Conservation (phyloP, 2,329 filamentous ascomycete species). For the Sclerotinia nivalis region DNA sequence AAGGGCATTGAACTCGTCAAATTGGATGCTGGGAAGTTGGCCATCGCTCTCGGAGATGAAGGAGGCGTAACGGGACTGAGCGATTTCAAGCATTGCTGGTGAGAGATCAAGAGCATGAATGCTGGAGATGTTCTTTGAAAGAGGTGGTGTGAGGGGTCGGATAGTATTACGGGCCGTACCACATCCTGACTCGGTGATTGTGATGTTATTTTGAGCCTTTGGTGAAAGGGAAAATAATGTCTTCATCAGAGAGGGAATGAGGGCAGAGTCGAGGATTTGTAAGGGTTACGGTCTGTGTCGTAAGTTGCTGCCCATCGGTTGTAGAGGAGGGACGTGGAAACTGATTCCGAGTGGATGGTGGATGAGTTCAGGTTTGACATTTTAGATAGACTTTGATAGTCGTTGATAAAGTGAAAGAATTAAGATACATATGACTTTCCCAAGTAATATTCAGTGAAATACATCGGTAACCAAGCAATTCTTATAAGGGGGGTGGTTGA, state of each 20-base stretch:
- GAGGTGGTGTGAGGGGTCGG: constrained; percentile 46
- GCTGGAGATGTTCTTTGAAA: constrained; percentile 25
- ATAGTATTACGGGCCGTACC: constrained; percentile 65
- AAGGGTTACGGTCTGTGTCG: constrained; percentile 66
- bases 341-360: constrained; percentile 34
- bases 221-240: constrained; percentile 45
- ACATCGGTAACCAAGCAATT: background rate
- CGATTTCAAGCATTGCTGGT: constrained; percentile 57
- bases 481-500: background rate
- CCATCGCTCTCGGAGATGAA: background rate
- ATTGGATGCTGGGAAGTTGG: constrained; percentile 20
- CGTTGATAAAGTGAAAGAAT: background rate
- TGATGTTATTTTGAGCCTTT: constrained; percentile 38
- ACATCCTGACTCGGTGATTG: constrained; percentile 60
- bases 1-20: constrained; percentile 35
- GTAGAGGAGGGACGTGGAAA: constrained; percentile 49
- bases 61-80: constrained; percentile 39
- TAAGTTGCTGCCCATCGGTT: constrained; percentile 55
- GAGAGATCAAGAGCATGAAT: constrained; percentile 54
- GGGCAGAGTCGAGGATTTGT: constrained; percentile 60
- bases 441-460: background rate
- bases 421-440: background rate
- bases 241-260: constrained; percentile 54
- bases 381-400: background rate
- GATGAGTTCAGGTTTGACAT: constrained; percentile 24